A percentile compares a stretch with the other conserved stretches of the same genome.
phyloP scores from a whole-genome alignment of 768 basidiomycete species.

The Albatrellus ellisii region DNA sequence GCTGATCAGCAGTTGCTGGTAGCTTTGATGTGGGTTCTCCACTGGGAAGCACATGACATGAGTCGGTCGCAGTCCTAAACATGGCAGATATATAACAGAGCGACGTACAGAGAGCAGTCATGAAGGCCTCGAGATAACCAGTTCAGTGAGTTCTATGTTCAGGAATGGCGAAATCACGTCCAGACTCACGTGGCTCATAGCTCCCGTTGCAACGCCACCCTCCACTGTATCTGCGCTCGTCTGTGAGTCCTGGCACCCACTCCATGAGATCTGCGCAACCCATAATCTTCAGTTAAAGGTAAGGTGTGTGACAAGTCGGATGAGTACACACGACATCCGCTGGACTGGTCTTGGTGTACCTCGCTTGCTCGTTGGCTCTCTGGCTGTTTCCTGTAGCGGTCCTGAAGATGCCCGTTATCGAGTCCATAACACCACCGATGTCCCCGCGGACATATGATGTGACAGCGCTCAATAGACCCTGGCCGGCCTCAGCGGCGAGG shows the following conservation, averaged over 20 bases:
- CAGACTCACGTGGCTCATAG: constrained; percentile 62
- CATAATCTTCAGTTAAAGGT: background rate
- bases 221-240: constrained; percentile 74
- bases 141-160: background rate
- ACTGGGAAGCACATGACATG: constrained; percentile 19
- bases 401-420: constrained; percentile 64
- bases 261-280: constrained; percentile 59
- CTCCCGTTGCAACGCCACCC: constrained; percentile 59
- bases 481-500: constrained; percentile 73
- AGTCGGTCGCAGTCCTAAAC: background rate
- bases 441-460: constrained; percentile 70
- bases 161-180: background rate
- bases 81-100: background rate
- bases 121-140: constrained; percentile 42
- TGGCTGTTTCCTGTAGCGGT: constrained; percentile 51
- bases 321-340: constrained; percentile 73
- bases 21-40: constrained; percentile 43
- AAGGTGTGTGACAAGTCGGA: background rate
- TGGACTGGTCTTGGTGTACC: constrained; percentile 48
- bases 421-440: constrained; percentile 62
- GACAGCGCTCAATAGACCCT: constrained; percentile 71
- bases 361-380: constrained; percentile 50
- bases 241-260: constrained; percentile 75
- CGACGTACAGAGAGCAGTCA: constrained; percentile 40
- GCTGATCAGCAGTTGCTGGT: constrained; percentile 45